Evolutionary conservation across 2,329 filamentous ascomycete genomes (phyloP), one percentile per base, ranked within the genome.

Genomic region (Fusarium devonianum): DNA sequence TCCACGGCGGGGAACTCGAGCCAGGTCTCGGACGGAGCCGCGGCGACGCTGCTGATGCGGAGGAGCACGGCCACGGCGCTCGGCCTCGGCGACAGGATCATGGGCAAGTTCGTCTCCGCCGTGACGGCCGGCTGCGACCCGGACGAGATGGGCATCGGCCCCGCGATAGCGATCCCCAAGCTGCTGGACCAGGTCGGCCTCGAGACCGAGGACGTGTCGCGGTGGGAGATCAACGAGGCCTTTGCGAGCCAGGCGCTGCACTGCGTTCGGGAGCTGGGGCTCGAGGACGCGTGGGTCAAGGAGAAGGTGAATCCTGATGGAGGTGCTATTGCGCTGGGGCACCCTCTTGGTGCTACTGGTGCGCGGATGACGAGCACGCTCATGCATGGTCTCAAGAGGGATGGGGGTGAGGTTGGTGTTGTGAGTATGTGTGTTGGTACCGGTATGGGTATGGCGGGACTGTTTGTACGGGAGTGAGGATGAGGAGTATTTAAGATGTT

Each of bases 191-290:
- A 84, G 53, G 82, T 87, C 2, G 90, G 86, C 1, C 70, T 97
- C 11, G 68, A 74, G 32, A 86, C 77, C 10, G 76, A 78, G 2
- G 90, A 97, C 49, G 83, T 97, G 0, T 82, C 87, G 25, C 77
- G 94, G 8, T 97, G 92, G 92, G 92, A 97, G 78, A 88, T 97
- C 72, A 97, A 97, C 71, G 92, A 97, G 81, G 84, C 85, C 6
- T 87, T 87, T 71, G 84, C 84, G 3, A 85, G 81, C 63, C 84
- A 87, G 72, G 77, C 82, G 1, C 72, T 88, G 5, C 80, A 96
- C 73, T 92, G 88, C 63, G 74, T 93, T 34, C 77, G 90, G 52
- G 81, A 84, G 64, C 68, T 94, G 9, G 88, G 86, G 0, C 75
- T 93, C 14, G 85, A 85, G 69, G 69, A 74, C 65, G 83, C 66